phyloP scores from a whole-genome alignment of 2,329 filamentous ascomycete genomes.

The Curvularia sp. region DNA sequence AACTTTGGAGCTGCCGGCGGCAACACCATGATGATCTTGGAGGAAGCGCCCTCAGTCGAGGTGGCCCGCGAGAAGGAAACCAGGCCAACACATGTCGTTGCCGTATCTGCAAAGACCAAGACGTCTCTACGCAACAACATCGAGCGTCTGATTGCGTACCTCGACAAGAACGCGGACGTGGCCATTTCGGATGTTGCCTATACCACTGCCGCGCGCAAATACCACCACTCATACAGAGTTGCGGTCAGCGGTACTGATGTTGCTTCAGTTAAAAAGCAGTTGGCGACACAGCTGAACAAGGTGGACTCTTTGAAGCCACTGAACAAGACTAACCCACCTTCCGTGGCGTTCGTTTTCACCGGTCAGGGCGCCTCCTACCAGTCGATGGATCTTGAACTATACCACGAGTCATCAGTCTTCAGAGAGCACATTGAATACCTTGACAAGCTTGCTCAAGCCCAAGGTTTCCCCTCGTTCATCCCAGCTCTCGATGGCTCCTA shows the following conservation, averaged over 20 bases:
- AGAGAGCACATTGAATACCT: slow-evolving; percentile 38
- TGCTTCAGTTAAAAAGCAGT: background rate
- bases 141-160: slow-evolving; percentile 4
- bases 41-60: slow-evolving; percentile 10
- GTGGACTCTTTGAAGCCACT: slow-evolving; percentile 30
- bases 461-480: slow-evolving; percentile 46
- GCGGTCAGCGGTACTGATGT: slow-evolving; percentile 8
- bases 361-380: slow-evolving; percentile 47
- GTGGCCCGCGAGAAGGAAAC: slow-evolving; percentile 3
- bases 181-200: slow-evolving; percentile 24
- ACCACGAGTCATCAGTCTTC: slow-evolving; percentile 35
- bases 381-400: slow-evolving; percentile 24
- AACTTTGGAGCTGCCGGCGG: slow-evolving; percentile 5
- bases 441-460: slow-evolving; percentile 35
- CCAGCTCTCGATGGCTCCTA: slow-evolving; percentile 5
- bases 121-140: slow-evolving; percentile 12
- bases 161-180: slow-evolving; percentile 1
- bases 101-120: slow-evolving; percentile 9
- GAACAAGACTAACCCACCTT: slow-evolving; percentile 24
- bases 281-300: slow-evolving; percentile 34
- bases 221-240: slow-evolving; percentile 27
- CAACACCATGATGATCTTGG: slow-evolving; percentile 1
- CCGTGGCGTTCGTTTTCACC: slow-evolving; percentile 7
- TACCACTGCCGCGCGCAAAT: slow-evolving; percentile 32
- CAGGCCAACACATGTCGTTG: background rate